phyloP scores from a whole-genome alignment of 2,329 filamentous ascomycete genomes.

The Fusarium sambucinum region DNA sequence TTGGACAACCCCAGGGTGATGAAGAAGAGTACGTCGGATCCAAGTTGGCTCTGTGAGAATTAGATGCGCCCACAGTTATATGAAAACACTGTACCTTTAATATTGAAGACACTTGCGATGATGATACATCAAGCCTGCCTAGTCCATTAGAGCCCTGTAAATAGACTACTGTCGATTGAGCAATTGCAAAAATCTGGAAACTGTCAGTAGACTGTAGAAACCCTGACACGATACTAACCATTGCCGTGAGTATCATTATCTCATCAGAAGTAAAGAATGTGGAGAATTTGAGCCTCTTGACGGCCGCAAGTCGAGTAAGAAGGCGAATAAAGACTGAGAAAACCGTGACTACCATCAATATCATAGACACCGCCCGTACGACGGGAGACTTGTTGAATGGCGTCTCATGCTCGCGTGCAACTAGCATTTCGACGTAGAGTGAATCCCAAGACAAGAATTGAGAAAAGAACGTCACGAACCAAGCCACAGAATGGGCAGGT shows the following conservation, averaged over 20 bases:
- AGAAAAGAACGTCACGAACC: not conserved
- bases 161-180: conserved; percentile 5
- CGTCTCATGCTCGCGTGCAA: conserved; percentile 23
- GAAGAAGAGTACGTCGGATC: conserved; percentile 8
- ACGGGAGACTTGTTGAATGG: conserved; percentile 24
- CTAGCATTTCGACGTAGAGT: conserved; percentile 5
- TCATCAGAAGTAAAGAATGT: conserved; percentile 6
- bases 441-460: not conserved
- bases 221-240: not conserved
- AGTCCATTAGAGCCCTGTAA: conserved; percentile 1
- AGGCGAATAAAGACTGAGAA: conserved; percentile 16
- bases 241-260: conserved; percentile 9
- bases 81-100: not conserved
- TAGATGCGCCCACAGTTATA: not conserved
- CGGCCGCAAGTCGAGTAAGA: not conserved
- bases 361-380: conserved; percentile 18
- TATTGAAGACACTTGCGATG: not conserved
- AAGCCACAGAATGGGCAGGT: not conserved
- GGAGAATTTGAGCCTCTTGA: not conserved
- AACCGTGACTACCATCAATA: conserved; percentile 11
- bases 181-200: not conserved
- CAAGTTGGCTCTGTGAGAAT: not conserved
- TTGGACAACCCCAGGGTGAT: not conserved
- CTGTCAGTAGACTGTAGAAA: not conserved
- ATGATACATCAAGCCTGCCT: not conserved